phyloP scores from a whole-genome alignment of 225 moss, liverwort and hornwort genomes.

The Marchantia polymorpha region DNA sequence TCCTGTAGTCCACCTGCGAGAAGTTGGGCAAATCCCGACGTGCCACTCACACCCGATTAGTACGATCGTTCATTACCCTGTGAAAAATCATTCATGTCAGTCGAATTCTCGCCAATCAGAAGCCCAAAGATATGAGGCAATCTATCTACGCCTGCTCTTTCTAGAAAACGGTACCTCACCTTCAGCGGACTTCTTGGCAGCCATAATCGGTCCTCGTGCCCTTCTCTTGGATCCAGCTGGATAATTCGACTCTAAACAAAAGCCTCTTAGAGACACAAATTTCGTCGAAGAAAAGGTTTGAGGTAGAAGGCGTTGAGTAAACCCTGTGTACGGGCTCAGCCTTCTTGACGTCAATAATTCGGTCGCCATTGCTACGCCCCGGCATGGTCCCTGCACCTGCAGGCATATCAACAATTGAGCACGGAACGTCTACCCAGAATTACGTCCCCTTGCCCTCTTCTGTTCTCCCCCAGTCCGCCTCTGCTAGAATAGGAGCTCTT shows the following conservation, averaged over 20 bases:
- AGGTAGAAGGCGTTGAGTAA: constrained; percentile 20
- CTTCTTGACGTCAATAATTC: constrained; percentile 23
- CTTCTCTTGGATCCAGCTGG: constrained; percentile 60
- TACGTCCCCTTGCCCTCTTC: background rate
- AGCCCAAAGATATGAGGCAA: background rate
- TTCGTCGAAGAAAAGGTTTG: constrained; percentile 3
- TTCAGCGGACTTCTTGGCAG: constrained; percentile 69
- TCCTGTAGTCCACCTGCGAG: constrained; percentile 46
- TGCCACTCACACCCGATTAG: background rate
- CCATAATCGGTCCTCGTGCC: constrained; percentile 81
- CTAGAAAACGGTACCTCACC: constrained; percentile 31
- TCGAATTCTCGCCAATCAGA: background rate
- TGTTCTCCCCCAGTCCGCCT: background rate
- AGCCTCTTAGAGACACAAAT: constrained; percentile 18
- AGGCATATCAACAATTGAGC: background rate
- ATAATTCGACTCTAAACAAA: constrained; percentile 21
- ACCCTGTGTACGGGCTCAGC: constrained; percentile 18
- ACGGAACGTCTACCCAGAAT: background rate
- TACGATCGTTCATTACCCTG: background rate
- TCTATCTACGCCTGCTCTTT: background rate
- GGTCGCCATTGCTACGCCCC: constrained; percentile 19
- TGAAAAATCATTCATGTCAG: background rate
- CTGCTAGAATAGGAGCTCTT: background rate
- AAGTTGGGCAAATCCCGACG: background rate
- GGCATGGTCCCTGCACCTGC: constrained; percentile 10